phyloP scores from a whole-genome alignment of 139 green algal genomes.

The Closterium sp. region DNA sequence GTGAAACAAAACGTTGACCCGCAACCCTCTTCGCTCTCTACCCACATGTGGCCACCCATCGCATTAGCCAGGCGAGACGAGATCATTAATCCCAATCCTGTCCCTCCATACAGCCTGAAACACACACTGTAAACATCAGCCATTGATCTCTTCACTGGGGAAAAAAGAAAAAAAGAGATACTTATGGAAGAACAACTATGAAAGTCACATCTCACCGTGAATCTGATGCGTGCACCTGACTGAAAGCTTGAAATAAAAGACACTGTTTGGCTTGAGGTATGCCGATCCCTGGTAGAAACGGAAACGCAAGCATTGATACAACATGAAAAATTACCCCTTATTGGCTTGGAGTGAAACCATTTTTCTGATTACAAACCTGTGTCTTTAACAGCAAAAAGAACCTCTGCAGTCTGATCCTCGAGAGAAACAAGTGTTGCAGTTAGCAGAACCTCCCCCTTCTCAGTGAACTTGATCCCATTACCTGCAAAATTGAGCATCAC shows the following conservation, averaged over 20 bases:
- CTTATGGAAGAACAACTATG: too few relatives aligned
- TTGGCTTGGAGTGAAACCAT: neutral
- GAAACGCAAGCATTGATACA: neutral
- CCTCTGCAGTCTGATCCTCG: neutral
- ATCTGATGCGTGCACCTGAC: conserved; percentile 33
- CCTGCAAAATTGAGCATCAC: neutral
- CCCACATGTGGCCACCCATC: conserved; percentile 25
- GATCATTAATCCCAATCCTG: conserved; percentile 9
- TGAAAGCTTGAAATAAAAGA: conserved; percentile 43
- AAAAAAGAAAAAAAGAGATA: too few relatives aligned
- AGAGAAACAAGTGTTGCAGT: neutral
- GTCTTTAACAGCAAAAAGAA: neutral
- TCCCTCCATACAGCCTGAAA: conserved; percentile 20
- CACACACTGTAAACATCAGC: too few relatives aligned
- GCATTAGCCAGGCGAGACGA: conserved; percentile 2
- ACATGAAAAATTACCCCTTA: neutral
- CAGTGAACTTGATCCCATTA: conserved; percentile 41
- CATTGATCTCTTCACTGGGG: too few relatives aligned
- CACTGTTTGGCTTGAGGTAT: conserved; percentile 31
- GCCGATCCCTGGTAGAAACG: conserved; percentile 29
- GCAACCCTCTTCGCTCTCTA: conserved; percentile 20
- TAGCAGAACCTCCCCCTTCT: conserved; percentile 22
- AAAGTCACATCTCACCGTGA: neutral
- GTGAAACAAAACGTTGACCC: conserved; percentile 20
- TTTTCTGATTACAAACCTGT: neutral